phyloP scores from a whole-genome alignment of 2,329 filamentous ascomycete species.

The Epichloe hybrida region DNA sequence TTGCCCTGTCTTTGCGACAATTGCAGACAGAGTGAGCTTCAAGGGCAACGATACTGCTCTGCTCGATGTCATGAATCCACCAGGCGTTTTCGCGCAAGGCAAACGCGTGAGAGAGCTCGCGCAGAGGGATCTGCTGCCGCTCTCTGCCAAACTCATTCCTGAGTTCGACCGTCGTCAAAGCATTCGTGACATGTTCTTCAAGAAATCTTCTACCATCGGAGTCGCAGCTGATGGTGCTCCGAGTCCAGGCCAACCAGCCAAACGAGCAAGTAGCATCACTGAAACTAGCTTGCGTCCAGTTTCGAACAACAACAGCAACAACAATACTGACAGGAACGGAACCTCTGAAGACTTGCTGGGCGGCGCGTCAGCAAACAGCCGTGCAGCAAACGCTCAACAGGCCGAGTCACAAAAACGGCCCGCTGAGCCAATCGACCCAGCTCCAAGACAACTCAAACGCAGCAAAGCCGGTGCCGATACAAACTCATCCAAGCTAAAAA shows the following conservation, averaged over 20 bases:
- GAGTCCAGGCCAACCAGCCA: not conserved
- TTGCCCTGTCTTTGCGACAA: slow-evolving; percentile 74
- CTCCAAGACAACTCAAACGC: slow-evolving; percentile 11
- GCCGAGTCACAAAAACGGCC: not conserved
- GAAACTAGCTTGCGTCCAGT: not conserved
- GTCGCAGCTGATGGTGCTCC: not conserved
- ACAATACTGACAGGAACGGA: not conserved
- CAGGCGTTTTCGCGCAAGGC: slow-evolving; percentile 56
- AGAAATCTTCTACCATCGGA: slow-evolving; percentile 14
- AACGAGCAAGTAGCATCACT: not conserved
- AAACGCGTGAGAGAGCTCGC: slow-evolving; percentile 53
- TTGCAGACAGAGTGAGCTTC: slow-evolving; percentile 48
- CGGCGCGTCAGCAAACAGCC: not conserved
- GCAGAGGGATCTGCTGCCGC: slow-evolving; percentile 50
- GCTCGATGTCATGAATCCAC: slow-evolving; percentile 64
- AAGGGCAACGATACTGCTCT: slow-evolving; percentile 38
- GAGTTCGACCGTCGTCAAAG: slow-evolving; percentile 76
- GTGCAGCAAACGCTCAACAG: not conserved
- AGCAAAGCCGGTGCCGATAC: slow-evolving; percentile 11
- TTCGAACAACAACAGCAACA: not conserved
- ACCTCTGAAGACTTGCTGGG: not conserved
- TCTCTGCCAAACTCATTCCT: slow-evolving; percentile 72
- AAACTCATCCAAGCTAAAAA: slow-evolving; percentile 20
- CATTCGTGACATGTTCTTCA: slow-evolving; percentile 83
- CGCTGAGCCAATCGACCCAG: not conserved